Evolutionary conservation across 768 basidiomycete genomes (phyloP).

Genomic region (Tulasnella sp.): DNA sequence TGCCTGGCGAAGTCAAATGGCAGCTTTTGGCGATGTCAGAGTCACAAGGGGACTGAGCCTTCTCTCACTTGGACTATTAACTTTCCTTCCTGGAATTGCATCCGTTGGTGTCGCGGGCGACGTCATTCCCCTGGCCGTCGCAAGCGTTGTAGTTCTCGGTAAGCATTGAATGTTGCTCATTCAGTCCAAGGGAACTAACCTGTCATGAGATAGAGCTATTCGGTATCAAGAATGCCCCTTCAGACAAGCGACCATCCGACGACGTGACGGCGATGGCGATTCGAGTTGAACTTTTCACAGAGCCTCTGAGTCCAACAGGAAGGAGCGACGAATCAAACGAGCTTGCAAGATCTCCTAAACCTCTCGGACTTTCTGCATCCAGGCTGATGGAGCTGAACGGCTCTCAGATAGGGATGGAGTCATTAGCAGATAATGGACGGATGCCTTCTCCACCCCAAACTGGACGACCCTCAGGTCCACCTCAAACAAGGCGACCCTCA

Average conservation of each 20-base stretch:
- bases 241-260: background rate
- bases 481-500: background rate
- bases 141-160: background rate
- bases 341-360: background rate
- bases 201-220: background rate
- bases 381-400: background rate
- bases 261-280: background rate
- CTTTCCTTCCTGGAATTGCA: background rate
- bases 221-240: background rate
- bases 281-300: background rate
- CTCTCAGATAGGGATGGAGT: background rate
- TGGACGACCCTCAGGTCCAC: too few relatives aligned
- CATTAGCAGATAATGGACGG: background rate
- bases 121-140: conserved; percentile 13
- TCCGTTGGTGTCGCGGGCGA: background rate
- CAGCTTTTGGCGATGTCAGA: background rate
- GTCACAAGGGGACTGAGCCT: conserved; percentile 5
- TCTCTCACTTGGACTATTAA: background rate
- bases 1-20: background rate
- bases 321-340: background rate
- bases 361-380: background rate
- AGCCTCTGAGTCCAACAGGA: background rate
- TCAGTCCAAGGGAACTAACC: background rate
- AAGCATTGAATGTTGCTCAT: background rate
- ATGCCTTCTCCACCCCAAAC: background rate